Percentiles rank a stretch among this genome's conserved stretches.
Evolutionary conservation across 2,329 filamentous ascomycete genomes (phyloP).

Genomic region (Helotiales sp.): DNA sequence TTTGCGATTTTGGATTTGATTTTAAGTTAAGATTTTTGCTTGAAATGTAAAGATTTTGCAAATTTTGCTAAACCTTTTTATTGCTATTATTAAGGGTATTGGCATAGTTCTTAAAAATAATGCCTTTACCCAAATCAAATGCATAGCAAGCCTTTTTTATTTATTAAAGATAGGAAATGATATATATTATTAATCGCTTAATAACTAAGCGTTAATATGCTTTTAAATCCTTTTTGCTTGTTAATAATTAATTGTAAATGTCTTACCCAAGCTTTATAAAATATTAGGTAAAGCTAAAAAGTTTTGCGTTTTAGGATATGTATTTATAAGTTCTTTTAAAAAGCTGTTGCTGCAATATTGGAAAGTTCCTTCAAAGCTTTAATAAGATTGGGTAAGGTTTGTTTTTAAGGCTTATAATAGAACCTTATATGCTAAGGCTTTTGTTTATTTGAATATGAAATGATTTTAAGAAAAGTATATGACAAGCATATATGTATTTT

Average conservation of each 20-base stretch:
- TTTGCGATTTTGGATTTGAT: conserved; percentile 31
- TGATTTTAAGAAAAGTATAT: conserved; percentile 33
- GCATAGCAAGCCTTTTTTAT: conserved; percentile 37
- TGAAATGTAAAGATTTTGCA: conserved; percentile 29
- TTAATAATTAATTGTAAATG: no score
- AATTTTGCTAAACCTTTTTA: conserved; percentile 36
- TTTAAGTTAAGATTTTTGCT: conserved; percentile 26
- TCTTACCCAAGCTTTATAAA: no score
- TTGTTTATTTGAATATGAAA: conserved; percentile 36
- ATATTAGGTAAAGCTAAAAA: no score
- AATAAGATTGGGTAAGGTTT: conserved; percentile 33
- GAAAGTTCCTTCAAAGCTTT: conserved; percentile 34
- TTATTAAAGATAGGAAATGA: conserved; percentile 40
- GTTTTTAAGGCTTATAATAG: conserved; percentile 33
- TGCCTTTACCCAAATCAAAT: conserved; percentile 34
- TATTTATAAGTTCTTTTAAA: no score
- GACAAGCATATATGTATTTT: conserved; percentile 33
- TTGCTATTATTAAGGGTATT: conserved; percentile 34
- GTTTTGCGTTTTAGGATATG: no score
- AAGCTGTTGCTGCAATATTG: conserved; percentile 26
- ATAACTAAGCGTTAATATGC: conserved; percentile 31
- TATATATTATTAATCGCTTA: conserved; percentile 40
- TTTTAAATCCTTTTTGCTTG: no score
- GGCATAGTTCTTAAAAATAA: no score
- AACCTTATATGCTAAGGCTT: conserved; percentile 34